Evolutionary conservation across 1,139 yeast genomes (phyloP), one percentile per base, ranked within the genome.

Genomic region (Hyphopichia burtonii): DNA sequence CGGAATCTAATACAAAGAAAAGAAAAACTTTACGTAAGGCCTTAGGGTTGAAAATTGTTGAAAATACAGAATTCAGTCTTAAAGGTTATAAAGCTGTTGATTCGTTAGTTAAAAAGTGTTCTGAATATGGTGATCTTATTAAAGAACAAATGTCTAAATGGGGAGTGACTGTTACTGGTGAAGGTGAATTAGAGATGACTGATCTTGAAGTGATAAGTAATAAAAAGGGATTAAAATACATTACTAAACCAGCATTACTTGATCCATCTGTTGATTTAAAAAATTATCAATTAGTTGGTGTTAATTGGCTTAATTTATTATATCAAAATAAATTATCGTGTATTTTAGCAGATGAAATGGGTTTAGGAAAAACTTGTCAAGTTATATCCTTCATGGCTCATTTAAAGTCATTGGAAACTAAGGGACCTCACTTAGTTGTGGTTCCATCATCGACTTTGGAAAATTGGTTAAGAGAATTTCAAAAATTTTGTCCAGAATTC

Each of bases 301-400:
- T 94, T 42, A 93, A 93, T 60, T 94, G 99, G 99, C 71, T 94
- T 42, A 78, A 84, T 50, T 63, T 93, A 42, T 71, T 94, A 32
- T 93, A 91, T 61, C 80, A 79, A 45, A 81, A 86, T 55, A 77
- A 81, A 19, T 71, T 93, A 44, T 89, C 97, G 8, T 91, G 99
- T 66, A 93, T 93, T 44, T 71, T 93, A 39, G 99, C 99, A 0
- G 99, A 93, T 65, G 99, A 93, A 63, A 90, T 91, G 98, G 98
- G 98, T 11, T 71, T 93, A 40, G 99, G 99, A 44, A 93, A 93
- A 60, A 93, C 98, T 0, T 86, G 96, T 62, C 98, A 93, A 65
- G 96, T 93, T 23, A 90, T 93, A 64, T 78, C 97, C n/a, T 91
- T 93, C 57, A 67, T 93, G 59, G 90, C 98, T 1, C 83, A 86